Percentiles rank a stretch among this genome's conserved stretches.
Evolutionary conservation across 371 early-diverging fungal species (phyloP).

Genomic region (Encephalitozoon intestinalis): DNA sequence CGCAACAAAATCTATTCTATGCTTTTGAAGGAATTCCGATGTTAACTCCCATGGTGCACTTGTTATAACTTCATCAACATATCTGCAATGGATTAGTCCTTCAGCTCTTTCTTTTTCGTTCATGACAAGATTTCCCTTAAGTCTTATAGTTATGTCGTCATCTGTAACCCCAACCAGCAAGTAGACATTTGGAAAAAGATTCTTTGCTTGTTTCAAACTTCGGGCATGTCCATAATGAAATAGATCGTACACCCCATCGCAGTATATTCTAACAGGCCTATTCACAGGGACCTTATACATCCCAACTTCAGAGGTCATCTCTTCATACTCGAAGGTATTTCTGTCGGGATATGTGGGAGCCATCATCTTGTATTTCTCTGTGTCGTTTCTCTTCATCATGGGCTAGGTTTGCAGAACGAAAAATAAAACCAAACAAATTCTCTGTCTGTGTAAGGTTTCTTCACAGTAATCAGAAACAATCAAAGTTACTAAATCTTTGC

Average conservation of each 20-base stretch:
- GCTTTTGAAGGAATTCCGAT: conserved; percentile 73
- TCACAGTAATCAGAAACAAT: not conserved
- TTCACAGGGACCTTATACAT: conserved; percentile 38
- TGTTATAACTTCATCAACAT: conserved; percentile 81
- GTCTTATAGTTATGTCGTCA: conserved; percentile 70
- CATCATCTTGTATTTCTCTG: conserved; percentile 7
- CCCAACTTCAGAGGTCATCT: not conserved
- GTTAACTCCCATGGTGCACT: conserved; percentile 79
- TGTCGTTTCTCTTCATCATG: not conserved
- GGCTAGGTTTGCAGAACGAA: not conserved
- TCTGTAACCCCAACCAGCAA: conserved; percentile 78
- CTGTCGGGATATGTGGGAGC: conserved; percentile 30
- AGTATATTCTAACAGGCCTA: conserved; percentile 59
- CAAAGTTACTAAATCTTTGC: not conserved
- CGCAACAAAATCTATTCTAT: conserved; percentile 86
- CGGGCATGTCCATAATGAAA: conserved; percentile 87
- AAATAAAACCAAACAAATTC: conserved; percentile 1
- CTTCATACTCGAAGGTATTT: conserved; percentile 18
- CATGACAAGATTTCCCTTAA: conserved; percentile 83
- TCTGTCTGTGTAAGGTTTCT: not conserved
- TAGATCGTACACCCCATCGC: conserved; percentile 73
- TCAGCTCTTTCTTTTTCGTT: conserved; percentile 75
- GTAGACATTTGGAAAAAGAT: conserved; percentile 72
- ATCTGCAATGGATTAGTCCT: conserved; percentile 77
- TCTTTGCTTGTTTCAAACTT: conserved; percentile 81